Evolutionary conservation across 768 basidiomycete species (phyloP).

Genomic region (Chiua virens): DNA sequence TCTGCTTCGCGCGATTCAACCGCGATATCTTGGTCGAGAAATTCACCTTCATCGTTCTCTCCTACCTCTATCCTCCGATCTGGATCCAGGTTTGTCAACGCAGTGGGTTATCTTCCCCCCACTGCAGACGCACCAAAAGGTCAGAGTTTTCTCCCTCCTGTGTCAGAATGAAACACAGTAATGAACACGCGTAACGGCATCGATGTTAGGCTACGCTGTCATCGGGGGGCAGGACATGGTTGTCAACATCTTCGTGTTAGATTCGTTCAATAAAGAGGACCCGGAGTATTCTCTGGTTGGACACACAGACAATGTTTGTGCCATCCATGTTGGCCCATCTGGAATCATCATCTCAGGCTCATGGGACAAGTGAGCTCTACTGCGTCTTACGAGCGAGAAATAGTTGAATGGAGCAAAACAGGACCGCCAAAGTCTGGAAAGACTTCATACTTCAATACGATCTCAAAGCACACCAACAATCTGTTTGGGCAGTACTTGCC

Average conservation of each 20-base stretch:
- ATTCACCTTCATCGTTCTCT: constrained; percentile 49
- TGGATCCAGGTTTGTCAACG: constrained; percentile 77
- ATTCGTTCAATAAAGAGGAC: constrained; percentile 55
- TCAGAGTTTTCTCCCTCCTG: constrained; percentile 32
- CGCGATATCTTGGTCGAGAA: constrained; percentile 80
- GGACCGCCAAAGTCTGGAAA: constrained; percentile 94
- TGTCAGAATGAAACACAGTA: not conserved
- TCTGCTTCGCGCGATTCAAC: constrained; percentile 93
- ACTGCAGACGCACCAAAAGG: constrained; percentile 68
- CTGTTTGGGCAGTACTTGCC: constrained; percentile 91
- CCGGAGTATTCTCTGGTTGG: constrained; percentile 84
- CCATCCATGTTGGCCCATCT: constrained; percentile 65
- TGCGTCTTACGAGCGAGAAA: not conserved
- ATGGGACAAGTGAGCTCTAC: constrained; percentile 83
- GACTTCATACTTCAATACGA: constrained; percentile 70
- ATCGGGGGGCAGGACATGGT: constrained; percentile 89
- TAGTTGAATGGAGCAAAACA: constrained; percentile 32
- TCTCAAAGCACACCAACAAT: constrained; percentile 83
- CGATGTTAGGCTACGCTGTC: constrained; percentile 68
- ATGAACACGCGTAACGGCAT: constrained; percentile 5
- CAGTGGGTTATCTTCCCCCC: constrained; percentile 77
- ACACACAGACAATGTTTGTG: constrained; percentile 88
- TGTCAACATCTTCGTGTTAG: constrained; percentile 78
- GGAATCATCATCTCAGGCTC: constrained; percentile 90
- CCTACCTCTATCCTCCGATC: constrained; percentile 56